Evolutionary conservation across 352 stramenopile genomes (phyloP).

Genomic region (Globisporangium barbulae): DNA sequence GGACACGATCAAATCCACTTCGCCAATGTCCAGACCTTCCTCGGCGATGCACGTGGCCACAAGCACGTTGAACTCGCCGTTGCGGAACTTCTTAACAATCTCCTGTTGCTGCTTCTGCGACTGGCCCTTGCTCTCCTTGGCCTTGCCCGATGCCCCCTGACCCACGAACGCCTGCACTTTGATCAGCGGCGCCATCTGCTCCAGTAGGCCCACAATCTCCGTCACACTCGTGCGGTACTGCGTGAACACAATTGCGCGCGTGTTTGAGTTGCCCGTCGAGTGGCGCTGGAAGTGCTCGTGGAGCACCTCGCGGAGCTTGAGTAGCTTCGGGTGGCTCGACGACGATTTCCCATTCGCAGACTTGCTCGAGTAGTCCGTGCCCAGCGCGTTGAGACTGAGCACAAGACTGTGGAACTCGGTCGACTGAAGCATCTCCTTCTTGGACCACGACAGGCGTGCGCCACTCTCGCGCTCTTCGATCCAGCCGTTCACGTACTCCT

Average conservation of each 20-base stretch:
- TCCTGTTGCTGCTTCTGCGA: constrained; percentile 95
- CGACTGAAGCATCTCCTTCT: constrained; percentile 72
- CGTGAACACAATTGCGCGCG: constrained; percentile 97
- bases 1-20: constrained; percentile 93
- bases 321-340: constrained; percentile 70
- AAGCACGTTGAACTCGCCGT: constrained; percentile 90
- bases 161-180: constrained; percentile 93
- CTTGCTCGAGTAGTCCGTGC: constrained; percentile 18
- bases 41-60: constrained; percentile 96
- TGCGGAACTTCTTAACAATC: constrained; percentile 90
- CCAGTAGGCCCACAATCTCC: constrained; percentile 90
- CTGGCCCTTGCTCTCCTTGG: constrained; percentile 85
- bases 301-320: constrained; percentile 91
- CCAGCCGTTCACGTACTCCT: constrained; percentile 61
- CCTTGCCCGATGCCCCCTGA: constrained; percentile 82
- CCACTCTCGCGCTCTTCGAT: constrained; percentile 43
- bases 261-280: constrained; percentile 65
- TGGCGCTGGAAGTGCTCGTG: constrained; percentile 87
- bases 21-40: constrained; percentile 94
- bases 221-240: constrained; percentile 94
- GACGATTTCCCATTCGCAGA: constrained; percentile 2
- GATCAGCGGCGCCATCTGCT: constrained; percentile 65
- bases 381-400: constrained; percentile 33
- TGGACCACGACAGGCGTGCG: constrained; percentile 67
- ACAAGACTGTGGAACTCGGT: constrained; percentile 65